Percentiles rank a stretch among this genome's conserved stretches.
These are phyloP conservation scores for Wickerhamomyces chambardii DNA, from an alignment of 805 yeast genomes.

Conservation along the genomic window DNA sequence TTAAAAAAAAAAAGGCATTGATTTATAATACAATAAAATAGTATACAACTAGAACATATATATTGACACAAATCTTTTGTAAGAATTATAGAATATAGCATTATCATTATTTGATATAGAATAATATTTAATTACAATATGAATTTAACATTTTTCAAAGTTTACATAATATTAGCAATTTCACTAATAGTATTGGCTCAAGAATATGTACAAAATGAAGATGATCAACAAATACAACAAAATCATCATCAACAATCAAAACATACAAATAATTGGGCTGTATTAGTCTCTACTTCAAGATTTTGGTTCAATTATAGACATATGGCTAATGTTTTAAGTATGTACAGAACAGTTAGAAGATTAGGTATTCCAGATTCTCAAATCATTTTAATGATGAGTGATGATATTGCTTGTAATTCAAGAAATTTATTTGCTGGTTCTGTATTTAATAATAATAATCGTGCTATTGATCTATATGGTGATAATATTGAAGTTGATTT, in stretches of 20 bases:
- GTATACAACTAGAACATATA: too few relatives aligned
- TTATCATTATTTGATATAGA: too few relatives aligned
- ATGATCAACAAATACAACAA: not conserved
- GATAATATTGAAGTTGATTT: constrained; percentile 94
- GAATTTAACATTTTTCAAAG: too few relatives aligned
- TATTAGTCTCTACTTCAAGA: constrained; percentile 87
- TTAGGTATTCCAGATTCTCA: constrained; percentile 97
- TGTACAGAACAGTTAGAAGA: constrained; percentile 93
- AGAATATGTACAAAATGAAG: too few relatives aligned
- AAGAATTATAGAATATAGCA: too few relatives aligned
- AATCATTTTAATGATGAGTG: constrained; percentile 91
- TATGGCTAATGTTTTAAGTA: constrained; percentile 90
- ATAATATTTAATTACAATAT: too few relatives aligned
- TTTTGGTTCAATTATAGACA: constrained; percentile 99
- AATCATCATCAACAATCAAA: constrained; percentile 13
- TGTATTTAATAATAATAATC: constrained; percentile 88
- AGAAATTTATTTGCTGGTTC: constrained; percentile 94
- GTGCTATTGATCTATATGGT: constrained; percentile 89
- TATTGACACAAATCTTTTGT: too few relatives aligned
- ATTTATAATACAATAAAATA: too few relatives aligned
- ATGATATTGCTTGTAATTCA: constrained; percentile 95
- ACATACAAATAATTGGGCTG: constrained; percentile 73
- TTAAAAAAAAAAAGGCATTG: too few relatives aligned
- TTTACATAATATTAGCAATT: too few relatives aligned
- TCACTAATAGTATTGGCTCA: not conserved